These are phyloP conservation scores for Eucalyptus erythrocorys DNA, from an alignment of 345 rosid species.

Conservation along the genomic window DNA sequence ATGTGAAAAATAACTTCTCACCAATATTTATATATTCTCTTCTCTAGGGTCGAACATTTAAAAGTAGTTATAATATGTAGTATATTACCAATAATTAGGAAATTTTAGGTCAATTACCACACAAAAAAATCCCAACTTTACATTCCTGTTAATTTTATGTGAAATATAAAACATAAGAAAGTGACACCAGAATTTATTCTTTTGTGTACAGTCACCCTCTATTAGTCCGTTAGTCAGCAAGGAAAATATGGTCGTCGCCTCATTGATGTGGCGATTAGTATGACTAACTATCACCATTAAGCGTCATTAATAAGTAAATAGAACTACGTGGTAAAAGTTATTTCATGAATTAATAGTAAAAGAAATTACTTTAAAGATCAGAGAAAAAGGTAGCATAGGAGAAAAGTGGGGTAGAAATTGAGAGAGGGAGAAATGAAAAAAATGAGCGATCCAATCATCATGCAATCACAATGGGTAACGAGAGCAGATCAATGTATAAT, in stretches of 20 bases:
- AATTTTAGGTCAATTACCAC: not conserved
- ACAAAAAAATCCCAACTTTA: not conserved
- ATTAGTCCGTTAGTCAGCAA: not conserved
- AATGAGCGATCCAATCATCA: not conserved
- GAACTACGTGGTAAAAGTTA: not conserved
- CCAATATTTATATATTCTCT: not conserved
- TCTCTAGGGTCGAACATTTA: not conserved
- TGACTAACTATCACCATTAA: not conserved
- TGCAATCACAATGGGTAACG: not conserved
- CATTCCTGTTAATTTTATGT: not conserved
- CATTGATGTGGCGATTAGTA: not conserved
- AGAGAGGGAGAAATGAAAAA: not conserved
- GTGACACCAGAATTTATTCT: not conserved
- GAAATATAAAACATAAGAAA: not conserved
- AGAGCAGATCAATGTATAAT: not conserved
- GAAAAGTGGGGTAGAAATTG: not conserved
- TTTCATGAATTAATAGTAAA: not conserved
- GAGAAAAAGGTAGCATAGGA: not conserved
- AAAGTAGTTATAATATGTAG: not conserved
- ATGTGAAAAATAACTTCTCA: not conserved
- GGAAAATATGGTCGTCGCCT: fast-evolving
- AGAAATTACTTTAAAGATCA: not conserved
- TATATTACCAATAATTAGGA: not conserved
- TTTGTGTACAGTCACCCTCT: not conserved
- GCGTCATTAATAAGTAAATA: not conserved